Evolutionary conservation across 805 yeast genomes (phyloP), one percentile per base, ranked within the genome.

Genomic region (Yarrowia deformans): DNA sequence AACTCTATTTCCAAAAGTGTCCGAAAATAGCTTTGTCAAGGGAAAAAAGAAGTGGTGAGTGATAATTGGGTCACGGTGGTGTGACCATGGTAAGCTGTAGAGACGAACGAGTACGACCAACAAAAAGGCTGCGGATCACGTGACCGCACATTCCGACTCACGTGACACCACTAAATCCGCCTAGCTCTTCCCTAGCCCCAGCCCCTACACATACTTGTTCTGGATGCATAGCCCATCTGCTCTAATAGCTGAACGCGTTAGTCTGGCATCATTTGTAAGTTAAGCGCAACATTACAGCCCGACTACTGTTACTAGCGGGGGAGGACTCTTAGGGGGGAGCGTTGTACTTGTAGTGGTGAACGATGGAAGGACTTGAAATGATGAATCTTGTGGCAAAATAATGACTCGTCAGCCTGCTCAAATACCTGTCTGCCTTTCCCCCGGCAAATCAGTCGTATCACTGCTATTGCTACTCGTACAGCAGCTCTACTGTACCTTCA

Each of bases 211-310:
- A 10, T 52, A 12, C 43, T 35, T 39, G 12, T 19, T 52, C 42
- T 37, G 39, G 60, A 45, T 54, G 60, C 60, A 54, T 54, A 39
- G 60, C 60, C 60, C 60, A 39, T 54, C 60, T 54, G 35, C 32
- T 39, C 45, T 19, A 52, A 35, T 19, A 54, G 45, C 45, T 39
- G 45, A 39, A 54, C 60, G 60, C 60, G 60, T 54, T 39, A 39
- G 60, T 54, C 60, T 54, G 58, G 58, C 58, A 54, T 54, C 58
- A 37, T 54, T 19, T 54, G 60, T 37, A 54, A 14, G 60, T 54
- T 54, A 54, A 54, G 60, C 60, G 60, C 60, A 54, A 54, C 32
- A 54, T 39, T 54, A 54, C 39, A 54, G 58, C 43, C 58, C 43
- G 35, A 32, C 45, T 54, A 39, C 29, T 23, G 29, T 14, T 54